Evolutionary conservation across 192 early-diverging fungal species (phyloP), one percentile per base, ranked within the genome.

Genomic region (Chytriomyces sp.): DNA sequence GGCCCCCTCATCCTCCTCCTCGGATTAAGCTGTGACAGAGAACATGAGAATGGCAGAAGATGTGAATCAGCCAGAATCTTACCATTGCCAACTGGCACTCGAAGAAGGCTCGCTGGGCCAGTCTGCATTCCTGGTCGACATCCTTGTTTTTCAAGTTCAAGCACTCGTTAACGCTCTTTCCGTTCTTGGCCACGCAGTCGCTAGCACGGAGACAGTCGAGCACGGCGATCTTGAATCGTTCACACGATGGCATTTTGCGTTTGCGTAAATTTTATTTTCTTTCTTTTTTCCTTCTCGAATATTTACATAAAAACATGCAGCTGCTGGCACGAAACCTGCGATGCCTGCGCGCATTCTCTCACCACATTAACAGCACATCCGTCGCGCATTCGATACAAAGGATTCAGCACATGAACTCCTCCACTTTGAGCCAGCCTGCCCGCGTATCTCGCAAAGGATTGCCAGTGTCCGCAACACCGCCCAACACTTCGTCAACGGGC

Each of bases 71-170:
- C 53, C 11, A 57, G 9, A 53, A 24, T 53, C 75, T 35, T 28
- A 70, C 76, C 72, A 82, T 69, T 45, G 48, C 24, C n/a, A 82
- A 67, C 67, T 82, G 77, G 61, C 81, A 82, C 50, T 82, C 81
- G 64, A 78, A 68, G 68, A 75, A 82, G n/a, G 81, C 78, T 16
- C 77, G 77, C 61, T 82, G 81, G 1, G 77, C 77, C 13, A 64
- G 61, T 44, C 69, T 44, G 68, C 81, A 82, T 47, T 80, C 81
- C n/a, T 24, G 23, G 45, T 72, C 28, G 35, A 78, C 81, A 23
- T 80, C 77, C 49, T 72, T 72, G 53, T 74, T 62, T 53, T 70
- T 76, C 44, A 69, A 60, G 44, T 76, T 62, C 57, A 81, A 53
- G 59, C 76, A 76, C 45, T 82, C 61, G 73, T 79, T 77, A 10